phyloP scores from a whole-genome alignment of 495 filamentous ascomycete genomes.

The Podospora comata region DNA sequence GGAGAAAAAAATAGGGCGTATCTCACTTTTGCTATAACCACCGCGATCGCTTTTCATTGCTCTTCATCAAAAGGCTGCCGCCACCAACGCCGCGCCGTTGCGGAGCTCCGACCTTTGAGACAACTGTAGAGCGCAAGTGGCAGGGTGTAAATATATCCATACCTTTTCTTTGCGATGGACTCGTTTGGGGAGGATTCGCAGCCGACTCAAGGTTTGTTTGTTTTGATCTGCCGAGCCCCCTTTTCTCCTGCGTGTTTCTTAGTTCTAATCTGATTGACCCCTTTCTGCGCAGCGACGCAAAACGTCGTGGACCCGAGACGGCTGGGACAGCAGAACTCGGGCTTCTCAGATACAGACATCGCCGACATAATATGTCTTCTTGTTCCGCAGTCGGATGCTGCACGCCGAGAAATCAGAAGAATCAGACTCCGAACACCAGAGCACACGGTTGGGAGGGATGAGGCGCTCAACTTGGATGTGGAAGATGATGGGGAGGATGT shows the following conservation, averaged over 20 bases:
- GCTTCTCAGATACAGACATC: conserved; percentile 73
- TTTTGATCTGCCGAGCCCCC: not conserved
- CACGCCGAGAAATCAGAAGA: conserved; percentile 61
- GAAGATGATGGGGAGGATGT: conserved; percentile 35
- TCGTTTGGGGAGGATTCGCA: conserved; percentile 20
- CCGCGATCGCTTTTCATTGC: not conserved
- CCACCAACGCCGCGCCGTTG: conserved; percentile 12
- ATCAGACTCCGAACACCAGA: conserved; percentile 46
- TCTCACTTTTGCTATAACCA: not conserved
- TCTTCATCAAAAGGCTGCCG: conserved; percentile 2
- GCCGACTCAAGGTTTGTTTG: conserved; percentile 31
- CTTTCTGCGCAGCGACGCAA: conserved; percentile 61
- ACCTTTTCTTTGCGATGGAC: conserved; percentile 26
- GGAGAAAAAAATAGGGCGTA: conserved; percentile 13
- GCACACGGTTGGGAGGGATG: conserved; percentile 37
- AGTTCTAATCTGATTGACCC: conserved; percentile 19
- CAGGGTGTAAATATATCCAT: not conserved
- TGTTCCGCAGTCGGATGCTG: conserved; percentile 69
- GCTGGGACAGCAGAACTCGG: conserved; percentile 69
- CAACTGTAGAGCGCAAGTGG: conserved; percentile 2
- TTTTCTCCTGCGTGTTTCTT: not conserved
- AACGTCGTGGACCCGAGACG: conserved; percentile 75
- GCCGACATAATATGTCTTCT: conserved; percentile 87
- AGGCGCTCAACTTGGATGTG: conserved; percentile 46
- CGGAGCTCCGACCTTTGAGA: conserved; percentile 9